Evolutionary conservation across 257 asterid genomes (phyloP).

Genomic region (Solanum okadae): DNA sequence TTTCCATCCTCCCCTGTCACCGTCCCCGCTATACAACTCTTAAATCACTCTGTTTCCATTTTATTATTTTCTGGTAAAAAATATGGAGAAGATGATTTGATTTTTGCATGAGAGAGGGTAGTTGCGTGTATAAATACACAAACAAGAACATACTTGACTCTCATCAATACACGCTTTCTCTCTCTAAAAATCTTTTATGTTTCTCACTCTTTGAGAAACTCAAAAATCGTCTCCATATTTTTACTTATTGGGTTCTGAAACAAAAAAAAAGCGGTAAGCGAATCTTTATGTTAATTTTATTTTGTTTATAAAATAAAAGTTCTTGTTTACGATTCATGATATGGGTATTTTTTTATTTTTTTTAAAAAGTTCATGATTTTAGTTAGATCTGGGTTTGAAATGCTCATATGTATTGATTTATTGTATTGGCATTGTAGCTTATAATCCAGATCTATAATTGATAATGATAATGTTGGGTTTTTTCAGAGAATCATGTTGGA

Average conservation of each 20-base stretch:
- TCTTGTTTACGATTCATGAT: not conserved
- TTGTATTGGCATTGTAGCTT: not conserved
- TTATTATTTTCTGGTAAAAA: not conserved
- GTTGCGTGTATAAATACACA: not conserved
- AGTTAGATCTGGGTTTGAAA: not conserved
- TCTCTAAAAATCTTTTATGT: not conserved
- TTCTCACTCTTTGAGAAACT: not conserved
- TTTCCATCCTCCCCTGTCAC: not conserved
- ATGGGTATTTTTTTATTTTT: not conserved
- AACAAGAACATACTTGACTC: not conserved
- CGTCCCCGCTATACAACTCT: not conserved
- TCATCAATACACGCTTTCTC: not conserved
- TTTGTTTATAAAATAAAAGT: not conserved
- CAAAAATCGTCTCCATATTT: not conserved
- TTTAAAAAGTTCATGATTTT: not conserved
- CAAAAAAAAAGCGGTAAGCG: not conserved
- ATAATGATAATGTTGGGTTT: not conserved
- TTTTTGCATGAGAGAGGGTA: not conserved
- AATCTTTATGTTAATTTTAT: not conserved
- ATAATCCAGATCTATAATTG: not conserved
- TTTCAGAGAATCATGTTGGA: not conserved
- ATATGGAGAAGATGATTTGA: not conserved
- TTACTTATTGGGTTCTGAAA: not conserved
- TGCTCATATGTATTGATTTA: not conserved
- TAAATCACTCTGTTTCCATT: not conserved